Conservation (phyloP, 805 yeast genomes). For the Wickerhamiella azymoides region DNA sequence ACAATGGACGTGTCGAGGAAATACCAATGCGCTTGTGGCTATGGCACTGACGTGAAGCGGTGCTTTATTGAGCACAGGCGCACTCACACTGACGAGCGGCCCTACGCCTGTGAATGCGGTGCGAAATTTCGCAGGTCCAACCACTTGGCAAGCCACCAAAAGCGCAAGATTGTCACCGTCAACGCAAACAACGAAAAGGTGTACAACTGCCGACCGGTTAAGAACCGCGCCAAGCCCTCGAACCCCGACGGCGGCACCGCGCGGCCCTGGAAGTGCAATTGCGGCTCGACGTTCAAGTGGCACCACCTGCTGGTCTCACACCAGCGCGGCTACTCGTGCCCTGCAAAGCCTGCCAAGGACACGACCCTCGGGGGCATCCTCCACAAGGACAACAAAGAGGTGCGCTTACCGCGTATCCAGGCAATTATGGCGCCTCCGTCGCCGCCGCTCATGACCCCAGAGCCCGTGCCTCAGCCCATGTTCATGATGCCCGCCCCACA, state of each 20-base stretch:
- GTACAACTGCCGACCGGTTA: constrained; percentile 1
- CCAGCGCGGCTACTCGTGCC: constrained; percentile 10
- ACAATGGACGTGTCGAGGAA: neutral
- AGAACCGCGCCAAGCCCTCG: constrained; percentile 4
- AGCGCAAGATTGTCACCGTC: constrained; percentile 2
- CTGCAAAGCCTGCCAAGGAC: neutral
- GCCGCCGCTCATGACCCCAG: neutral
- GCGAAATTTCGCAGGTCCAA: constrained; percentile 39
- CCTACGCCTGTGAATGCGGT: constrained; percentile 63
- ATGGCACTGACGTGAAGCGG: constrained; percentile 9
- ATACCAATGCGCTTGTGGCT: constrained; percentile 9
- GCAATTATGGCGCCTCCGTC: neutral
- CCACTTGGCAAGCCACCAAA: constrained; percentile 9
- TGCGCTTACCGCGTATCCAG: neutral
- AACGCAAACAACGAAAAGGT: neutral
- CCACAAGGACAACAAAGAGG: constrained; percentile 1
- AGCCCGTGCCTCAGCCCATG: neutral
- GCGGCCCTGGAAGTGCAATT: constrained; percentile 8
- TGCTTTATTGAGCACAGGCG: constrained; percentile 36
- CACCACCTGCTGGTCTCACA: constrained; percentile 7
- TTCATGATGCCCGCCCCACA: neutral
- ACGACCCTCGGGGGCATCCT: neutral
- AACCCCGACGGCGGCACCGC: constrained; percentile 2
- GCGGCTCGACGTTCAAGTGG: constrained; percentile 10
- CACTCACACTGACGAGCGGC: constrained; percentile 74